A percentile compares a stretch with the other conserved stretches of the same genome.
Conservation (phyloP, 805 yeast genomes). For the Cyberlindnera bimundalis region DNA sequence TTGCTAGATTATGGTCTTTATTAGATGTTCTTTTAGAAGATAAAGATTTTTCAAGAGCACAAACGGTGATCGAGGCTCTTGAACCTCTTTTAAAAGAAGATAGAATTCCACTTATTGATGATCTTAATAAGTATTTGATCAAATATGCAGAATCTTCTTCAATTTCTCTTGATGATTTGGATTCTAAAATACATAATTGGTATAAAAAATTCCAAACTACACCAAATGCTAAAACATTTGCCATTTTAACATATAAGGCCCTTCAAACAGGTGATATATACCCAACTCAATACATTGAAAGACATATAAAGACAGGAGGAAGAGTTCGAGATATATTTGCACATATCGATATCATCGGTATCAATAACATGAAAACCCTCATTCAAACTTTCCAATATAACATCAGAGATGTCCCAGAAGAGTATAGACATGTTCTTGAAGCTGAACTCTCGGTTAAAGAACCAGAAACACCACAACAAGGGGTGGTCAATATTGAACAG, state of each 20-base stretch:
- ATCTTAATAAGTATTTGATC: constrained; percentile 61
- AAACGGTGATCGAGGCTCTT: constrained; percentile 59
- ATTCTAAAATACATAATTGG: constrained; percentile 38
- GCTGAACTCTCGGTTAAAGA: constrained; percentile 7
- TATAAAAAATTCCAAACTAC: constrained; percentile 29
- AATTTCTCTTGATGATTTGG: constrained; percentile 39
- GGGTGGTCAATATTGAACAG: constrained; percentile 4
- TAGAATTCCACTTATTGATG: constrained; percentile 52
- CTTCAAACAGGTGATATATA: constrained; percentile 19
- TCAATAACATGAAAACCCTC: constrained; percentile 38
- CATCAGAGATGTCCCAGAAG: constrained; percentile 29
- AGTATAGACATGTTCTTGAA: constrained; percentile 31
- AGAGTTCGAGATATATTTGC: constrained; percentile 16
- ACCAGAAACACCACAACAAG: background rate
- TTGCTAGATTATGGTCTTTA: constrained; percentile 68
- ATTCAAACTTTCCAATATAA: constrained; percentile 20
- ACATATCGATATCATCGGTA: constrained; percentile 48
- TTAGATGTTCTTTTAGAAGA: constrained; percentile 75
- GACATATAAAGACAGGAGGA: constrained; percentile 30
- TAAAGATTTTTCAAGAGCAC: constrained; percentile 66
- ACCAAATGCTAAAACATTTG: constrained; percentile 56
- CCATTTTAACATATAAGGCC: constrained; percentile 44
- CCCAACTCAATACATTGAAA: constrained; percentile 25
- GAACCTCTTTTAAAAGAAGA: constrained; percentile 42
- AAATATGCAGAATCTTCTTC: constrained; percentile 35